Evolutionary conservation across 768 basidiomycete genomes (phyloP).

Genomic region (Termitomyces sp.): DNA sequence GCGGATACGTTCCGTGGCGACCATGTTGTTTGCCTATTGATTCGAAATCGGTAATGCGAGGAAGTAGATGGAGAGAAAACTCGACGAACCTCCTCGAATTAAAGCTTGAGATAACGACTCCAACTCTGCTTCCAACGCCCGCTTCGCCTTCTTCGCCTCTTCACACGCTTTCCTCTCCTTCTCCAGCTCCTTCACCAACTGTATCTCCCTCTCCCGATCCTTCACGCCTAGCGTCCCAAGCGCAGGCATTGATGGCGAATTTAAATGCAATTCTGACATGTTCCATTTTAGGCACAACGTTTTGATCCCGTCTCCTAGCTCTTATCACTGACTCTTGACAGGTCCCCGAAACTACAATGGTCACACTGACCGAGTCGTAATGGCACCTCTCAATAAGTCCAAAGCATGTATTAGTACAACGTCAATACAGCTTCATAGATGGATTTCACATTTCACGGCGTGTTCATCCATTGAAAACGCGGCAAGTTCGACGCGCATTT

Average conservation of each 20-base stretch:
- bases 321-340: too few relatives aligned
- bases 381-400: too few relatives aligned
- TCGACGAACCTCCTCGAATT: constrained; percentile 69
- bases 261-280: constrained; percentile 12
- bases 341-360: too few relatives aligned
- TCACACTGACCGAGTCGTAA: too few relatives aligned
- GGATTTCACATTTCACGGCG: too few relatives aligned
- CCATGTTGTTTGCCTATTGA: constrained; percentile 83
- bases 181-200: constrained; percentile 45
- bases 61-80: background rate
- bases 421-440: too few relatives aligned
- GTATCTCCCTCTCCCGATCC: constrained; percentile 18
- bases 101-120: constrained; percentile 78
- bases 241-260: constrained; percentile 38
- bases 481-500: background rate
- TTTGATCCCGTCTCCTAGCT: too few relatives aligned
- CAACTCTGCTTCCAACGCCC: constrained; percentile 66
- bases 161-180: constrained; percentile 38
- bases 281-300: too few relatives aligned
- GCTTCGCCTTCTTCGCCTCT: constrained; percentile 50
- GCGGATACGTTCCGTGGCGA: constrained; percentile 67
- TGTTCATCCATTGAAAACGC: too few relatives aligned
- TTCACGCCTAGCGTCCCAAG: constrained; percentile 27
- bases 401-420: too few relatives aligned
- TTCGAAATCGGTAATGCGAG: background rate